Evolutionary conservation across 208 protist genomes (phyloP).

Genomic region (Balamuthia mandrillaris): DNA sequence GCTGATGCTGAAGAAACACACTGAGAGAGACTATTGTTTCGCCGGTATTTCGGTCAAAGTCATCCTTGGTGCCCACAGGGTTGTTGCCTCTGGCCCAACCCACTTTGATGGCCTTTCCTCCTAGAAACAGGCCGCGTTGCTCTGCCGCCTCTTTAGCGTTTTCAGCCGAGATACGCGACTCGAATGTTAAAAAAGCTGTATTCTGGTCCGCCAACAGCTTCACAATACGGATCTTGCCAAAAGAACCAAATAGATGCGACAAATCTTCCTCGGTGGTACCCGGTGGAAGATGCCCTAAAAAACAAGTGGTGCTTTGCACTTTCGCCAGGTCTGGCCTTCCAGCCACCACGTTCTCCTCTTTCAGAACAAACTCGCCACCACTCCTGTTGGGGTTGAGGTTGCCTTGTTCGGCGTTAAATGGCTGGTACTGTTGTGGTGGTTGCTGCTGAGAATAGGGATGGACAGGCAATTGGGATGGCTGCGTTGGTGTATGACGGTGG

Average conservation of each 20-base stretch:
- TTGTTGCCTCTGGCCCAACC: not conserved
- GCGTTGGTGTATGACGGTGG: no score
- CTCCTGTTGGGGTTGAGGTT: no score
- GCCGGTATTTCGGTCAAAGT: not conserved
- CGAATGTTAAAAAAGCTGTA: not conserved
- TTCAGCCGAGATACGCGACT: not conserved
- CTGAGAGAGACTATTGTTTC: not conserved
- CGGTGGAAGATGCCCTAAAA: not conserved
- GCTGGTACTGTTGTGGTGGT: no score
- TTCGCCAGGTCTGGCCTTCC: no score
- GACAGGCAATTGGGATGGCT: no score
- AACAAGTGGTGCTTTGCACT: not conserved
- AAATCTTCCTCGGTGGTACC: not conserved
- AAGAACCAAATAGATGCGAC: not conserved
- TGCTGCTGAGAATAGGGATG: no score
- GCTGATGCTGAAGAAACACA: not conserved
- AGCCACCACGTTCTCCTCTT: no score
- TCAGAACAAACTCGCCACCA: no score
- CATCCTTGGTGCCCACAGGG: not conserved
- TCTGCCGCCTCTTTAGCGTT: not conserved
- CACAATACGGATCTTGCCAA: not conserved
- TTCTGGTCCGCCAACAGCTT: constrained; percentile 11
- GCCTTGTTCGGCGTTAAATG: no score
- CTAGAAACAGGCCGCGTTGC: not conserved
- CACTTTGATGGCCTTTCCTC: not conserved